A percentile compares a stretch with the other conserved stretches of the same genome.
Evolutionary conservation across 129 eudicot species (phyloP).

Genomic region (Pulicaria dysenterica): DNA sequence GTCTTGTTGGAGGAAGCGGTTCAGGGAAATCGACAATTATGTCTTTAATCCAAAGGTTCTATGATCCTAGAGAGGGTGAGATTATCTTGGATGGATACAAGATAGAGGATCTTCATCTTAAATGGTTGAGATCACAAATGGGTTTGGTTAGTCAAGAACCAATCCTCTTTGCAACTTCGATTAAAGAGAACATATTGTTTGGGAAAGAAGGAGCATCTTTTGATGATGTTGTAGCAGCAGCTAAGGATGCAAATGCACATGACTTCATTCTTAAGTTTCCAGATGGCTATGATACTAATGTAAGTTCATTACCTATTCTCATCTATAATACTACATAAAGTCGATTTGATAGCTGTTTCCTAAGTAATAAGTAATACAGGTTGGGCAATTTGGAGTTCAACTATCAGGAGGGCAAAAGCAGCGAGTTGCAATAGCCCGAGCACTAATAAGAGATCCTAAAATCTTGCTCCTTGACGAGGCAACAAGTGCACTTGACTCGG

Average conservation of each 20-base stretch:
- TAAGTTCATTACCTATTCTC: conserved; percentile 21
- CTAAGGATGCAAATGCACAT: conserved; percentile 75
- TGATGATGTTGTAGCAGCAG: conserved; percentile 60
- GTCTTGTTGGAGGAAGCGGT: conserved; percentile 80
- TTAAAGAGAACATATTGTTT: conserved; percentile 70
- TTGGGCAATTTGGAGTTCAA: conserved; percentile 76
- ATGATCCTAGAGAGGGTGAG: conserved; percentile 72
- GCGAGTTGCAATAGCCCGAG: conserved; percentile 71
- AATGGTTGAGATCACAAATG: conserved; percentile 79
- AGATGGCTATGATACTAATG: conserved; percentile 72
- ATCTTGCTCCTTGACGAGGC: conserved; percentile 78
- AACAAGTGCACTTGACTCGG: conserved; percentile 74
- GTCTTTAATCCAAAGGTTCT: conserved; percentile 65
- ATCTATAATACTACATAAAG: neutral
- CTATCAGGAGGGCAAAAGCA: conserved; percentile 89
- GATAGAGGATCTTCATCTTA: conserved; percentile 64
- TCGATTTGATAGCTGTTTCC: neutral
- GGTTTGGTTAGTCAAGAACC: conserved; percentile 87
- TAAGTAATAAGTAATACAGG: conserved; percentile 38
- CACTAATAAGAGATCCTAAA: conserved; percentile 66
- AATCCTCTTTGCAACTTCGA: conserved; percentile 72
- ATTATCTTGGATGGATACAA: conserved; percentile 60
- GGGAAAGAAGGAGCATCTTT: conserved; percentile 69
- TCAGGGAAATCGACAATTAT: conserved; percentile 71
- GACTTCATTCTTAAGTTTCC: conserved; percentile 67